Conservation (phyloP, 495 filamentous ascomycete species). For the Aspergillus kassunensis region DNA sequence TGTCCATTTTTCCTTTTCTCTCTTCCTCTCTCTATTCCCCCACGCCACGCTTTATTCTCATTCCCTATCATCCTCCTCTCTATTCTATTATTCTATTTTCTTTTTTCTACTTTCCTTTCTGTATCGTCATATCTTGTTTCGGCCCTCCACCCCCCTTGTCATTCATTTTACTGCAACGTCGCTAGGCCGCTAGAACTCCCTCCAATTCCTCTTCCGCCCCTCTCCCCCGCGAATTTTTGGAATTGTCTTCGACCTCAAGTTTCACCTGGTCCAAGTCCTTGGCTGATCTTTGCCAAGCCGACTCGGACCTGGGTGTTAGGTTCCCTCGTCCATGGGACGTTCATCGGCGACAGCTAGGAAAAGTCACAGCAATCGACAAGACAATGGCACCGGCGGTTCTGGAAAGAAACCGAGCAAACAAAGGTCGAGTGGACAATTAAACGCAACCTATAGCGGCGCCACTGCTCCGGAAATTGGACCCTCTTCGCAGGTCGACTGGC, state of each 20-base stretch:
- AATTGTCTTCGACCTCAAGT: conserved; percentile 22
- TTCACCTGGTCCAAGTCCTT: conserved; percentile 51
- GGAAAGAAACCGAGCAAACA: conserved; percentile 75
- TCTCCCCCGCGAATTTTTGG: conserved; percentile 9
- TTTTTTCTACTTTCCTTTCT: conserved; percentile 17
- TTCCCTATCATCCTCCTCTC: conserved; percentile 10
- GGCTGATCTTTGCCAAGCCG: conserved; percentile 50
- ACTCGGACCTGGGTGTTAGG: conserved; percentile 49
- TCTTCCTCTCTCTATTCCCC: conserved; percentile 15
- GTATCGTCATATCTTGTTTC: conserved; percentile 9
- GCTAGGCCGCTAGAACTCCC: conserved; percentile 15
- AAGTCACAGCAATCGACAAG: conserved; percentile 69
- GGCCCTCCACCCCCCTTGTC: conserved; percentile 15
- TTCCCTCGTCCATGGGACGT: conserved; percentile 65
- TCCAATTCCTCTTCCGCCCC: conserved; percentile 13
- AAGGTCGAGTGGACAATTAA: conserved; percentile 60
- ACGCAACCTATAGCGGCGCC: conserved; percentile 51
- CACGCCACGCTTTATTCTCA: conserved; percentile 18
- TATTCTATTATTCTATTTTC: conserved; percentile 9
- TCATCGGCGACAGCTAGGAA: conserved; percentile 61
- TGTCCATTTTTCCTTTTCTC: conserved; percentile 18
- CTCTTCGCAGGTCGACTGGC: conserved; percentile 42
- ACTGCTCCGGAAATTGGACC: conserved; percentile 36
- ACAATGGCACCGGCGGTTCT: conserved; percentile 81
- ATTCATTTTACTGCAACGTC: conserved; percentile 14